Conservation (phyloP, 139 green algal species). For the Yamagishiella unicocca region DNA sequence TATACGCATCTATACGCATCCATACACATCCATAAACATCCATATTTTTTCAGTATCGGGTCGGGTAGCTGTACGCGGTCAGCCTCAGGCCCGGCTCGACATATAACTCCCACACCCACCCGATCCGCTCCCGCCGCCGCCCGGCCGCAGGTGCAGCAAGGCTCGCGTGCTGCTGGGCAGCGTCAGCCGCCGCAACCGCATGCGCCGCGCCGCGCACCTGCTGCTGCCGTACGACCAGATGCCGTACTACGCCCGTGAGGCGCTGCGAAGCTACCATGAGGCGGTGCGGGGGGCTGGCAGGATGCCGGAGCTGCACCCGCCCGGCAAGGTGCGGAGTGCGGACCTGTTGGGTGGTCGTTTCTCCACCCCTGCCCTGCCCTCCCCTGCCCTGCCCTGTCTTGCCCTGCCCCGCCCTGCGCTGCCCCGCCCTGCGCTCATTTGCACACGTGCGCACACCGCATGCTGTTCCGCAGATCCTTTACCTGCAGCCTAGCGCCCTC, state of each 20-base stretch:
- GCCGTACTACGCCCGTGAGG: background rate
- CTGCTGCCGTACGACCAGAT: slow-evolving; percentile 33
- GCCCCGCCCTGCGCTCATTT: too few species aligned
- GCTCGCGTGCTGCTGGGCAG: slow-evolving; percentile 10
- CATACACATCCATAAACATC: too few species aligned
- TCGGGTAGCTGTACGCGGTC: background rate
- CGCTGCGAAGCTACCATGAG: slow-evolving; percentile 24
- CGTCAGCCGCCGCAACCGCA: slow-evolving; percentile 14
- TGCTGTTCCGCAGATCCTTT: slow-evolving; percentile 30
- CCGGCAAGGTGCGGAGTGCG: background rate
- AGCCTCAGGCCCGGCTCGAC: too few species aligned
- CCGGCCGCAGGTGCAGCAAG: slow-evolving; percentile 17
- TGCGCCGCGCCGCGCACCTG: slow-evolving; percentile 13
- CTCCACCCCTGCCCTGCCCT: background rate
- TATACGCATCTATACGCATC: too few species aligned
- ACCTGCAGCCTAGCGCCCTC: slow-evolving; percentile 34
- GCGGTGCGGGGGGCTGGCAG: background rate
- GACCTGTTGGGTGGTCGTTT: background rate
- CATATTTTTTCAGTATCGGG: too few species aligned
- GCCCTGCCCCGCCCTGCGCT: background rate
- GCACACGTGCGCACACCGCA: too few species aligned
- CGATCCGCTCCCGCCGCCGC: too few species aligned
- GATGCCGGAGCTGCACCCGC: slow-evolving; percentile 34
- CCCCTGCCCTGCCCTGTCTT: background rate
- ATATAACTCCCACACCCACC: too few species aligned